These are phyloP conservation scores for Sporothrix mexicana DNA, from an alignment of 2,329 filamentous ascomycete species.

Conservation along the genomic window DNA sequence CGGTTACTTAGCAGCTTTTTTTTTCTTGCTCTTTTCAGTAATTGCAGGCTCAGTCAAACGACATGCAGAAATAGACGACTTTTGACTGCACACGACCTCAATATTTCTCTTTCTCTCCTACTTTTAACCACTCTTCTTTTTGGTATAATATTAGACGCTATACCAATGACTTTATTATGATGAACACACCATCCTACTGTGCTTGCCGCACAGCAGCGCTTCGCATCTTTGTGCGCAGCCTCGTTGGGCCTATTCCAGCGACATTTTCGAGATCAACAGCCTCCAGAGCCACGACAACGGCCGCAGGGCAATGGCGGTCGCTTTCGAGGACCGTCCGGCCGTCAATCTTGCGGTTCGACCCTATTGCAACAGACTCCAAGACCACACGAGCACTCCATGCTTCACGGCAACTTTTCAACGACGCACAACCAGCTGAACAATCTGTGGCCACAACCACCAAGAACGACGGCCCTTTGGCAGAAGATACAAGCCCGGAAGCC, in stretches of 20 bases:
- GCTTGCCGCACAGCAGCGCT: constrained; percentile 36
- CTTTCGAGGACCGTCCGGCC: not conserved
- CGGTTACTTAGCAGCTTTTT: constrained; percentile 20
- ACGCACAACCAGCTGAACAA: not conserved
- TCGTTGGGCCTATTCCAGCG: constrained; percentile 24
- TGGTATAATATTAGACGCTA: too few species aligned
- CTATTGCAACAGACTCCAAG: not conserved
- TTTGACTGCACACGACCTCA: not conserved
- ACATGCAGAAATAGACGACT: not conserved
- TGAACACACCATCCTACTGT: constrained; percentile 31
- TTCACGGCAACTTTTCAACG: not conserved
- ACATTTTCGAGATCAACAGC: not conserved
- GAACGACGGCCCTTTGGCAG: not conserved
- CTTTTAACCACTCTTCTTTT: not conserved
- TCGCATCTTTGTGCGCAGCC: constrained; percentile 36
- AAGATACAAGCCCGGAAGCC: not conserved
- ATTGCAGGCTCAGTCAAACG: constrained; percentile 17
- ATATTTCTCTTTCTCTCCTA: not conserved
- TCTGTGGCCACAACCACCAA: not conserved
- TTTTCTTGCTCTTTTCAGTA: not conserved
- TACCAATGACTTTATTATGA: constrained; percentile 24
- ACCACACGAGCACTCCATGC: not conserved
- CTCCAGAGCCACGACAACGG: not conserved
- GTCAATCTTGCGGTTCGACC: not conserved
- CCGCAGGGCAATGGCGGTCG: constrained; percentile 5